phyloP scores from a whole-genome alignment of 2,329 filamentous ascomycete genomes.

The Beauveria bassiana region DNA sequence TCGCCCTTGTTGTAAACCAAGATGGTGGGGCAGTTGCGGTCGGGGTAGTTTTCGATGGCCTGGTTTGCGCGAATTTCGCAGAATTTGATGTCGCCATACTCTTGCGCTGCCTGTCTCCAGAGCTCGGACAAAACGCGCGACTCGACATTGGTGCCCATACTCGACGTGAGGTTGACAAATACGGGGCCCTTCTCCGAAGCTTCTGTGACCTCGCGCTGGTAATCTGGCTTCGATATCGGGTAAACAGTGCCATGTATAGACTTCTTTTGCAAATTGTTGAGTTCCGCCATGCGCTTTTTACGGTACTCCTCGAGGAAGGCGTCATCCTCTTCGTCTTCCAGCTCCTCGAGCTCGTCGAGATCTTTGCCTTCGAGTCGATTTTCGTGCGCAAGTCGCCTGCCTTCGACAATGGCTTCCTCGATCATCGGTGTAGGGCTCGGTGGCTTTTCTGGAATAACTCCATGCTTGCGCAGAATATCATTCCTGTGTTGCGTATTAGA shows the following conservation, averaged over 20 bases:
- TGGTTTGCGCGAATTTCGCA: conserved; percentile 88
- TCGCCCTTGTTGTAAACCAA: conserved; percentile 88
- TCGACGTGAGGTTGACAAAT: conserved; percentile 75
- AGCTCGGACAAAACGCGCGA: conserved; percentile 76
- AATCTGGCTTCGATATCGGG: conserved; percentile 90
- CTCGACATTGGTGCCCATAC: conserved; percentile 72
- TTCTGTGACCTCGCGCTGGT: conserved; percentile 83
- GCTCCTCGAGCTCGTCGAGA: conserved; percentile 82
- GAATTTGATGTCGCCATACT: conserved; percentile 94
- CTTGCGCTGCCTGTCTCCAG: conserved; percentile 74
- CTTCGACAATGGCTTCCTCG: conserved; percentile 85
- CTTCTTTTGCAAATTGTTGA: conserved; percentile 66
- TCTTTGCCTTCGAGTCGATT: conserved; percentile 92
- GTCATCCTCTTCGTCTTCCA: conserved; percentile 95
- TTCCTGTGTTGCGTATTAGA: conserved; percentile 55
- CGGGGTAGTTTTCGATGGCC: conserved; percentile 95
- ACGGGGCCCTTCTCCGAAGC: conserved; percentile 64
- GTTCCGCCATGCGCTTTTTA: conserved; percentile 77
- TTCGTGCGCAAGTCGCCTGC: conserved; percentile 75
- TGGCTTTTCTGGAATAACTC: conserved; percentile 94
- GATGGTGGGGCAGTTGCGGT: conserved; percentile 89
- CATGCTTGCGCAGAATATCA: conserved; percentile 94
- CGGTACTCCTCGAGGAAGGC: conserved; percentile 82
- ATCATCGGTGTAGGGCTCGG: conserved; percentile 94
- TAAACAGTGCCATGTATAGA: conserved; percentile 86